phyloP scores from a whole-genome alignment of 805 yeast species.

The Nakazawaea sp. region DNA sequence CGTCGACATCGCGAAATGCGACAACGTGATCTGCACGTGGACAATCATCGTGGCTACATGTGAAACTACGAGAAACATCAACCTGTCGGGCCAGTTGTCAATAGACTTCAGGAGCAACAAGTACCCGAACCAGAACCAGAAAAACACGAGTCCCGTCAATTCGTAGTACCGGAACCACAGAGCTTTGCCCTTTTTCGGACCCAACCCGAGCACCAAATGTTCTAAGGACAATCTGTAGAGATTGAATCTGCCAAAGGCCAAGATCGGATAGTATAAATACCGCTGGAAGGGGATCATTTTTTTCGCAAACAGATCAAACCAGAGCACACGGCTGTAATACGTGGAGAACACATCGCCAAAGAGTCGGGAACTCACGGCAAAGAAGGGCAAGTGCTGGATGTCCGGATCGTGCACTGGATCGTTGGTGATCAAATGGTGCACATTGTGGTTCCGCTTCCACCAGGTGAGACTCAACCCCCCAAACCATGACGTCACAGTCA shows the following conservation, averaged over 20 bases:
- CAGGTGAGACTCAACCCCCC: conserved; percentile 92
- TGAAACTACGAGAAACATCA: conserved; percentile 60
- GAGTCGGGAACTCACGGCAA: conserved; percentile 72
- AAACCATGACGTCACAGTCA: conserved; percentile 63
- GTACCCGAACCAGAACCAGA: conserved; percentile 81
- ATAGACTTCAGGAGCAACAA: conserved; percentile 44
- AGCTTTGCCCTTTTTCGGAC: conserved; percentile 76
- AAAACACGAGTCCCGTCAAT: conserved; percentile 58
- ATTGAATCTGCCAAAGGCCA: conserved; percentile 81
- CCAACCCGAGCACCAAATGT: conserved; percentile 65
- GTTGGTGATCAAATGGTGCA: conserved; percentile 87
- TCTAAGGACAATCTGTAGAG: conserved; percentile 77
- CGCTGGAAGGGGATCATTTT: conserved; percentile 56
- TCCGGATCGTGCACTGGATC: conserved; percentile 95
- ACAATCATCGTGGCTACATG: conserved; percentile 83
- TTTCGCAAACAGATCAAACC: conserved; percentile 64
- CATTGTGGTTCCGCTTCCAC: conserved; percentile 94
- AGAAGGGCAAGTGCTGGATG: conserved; percentile 87
- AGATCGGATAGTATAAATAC: conserved; percentile 68
- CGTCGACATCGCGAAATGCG: conserved; percentile 93
- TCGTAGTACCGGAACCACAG: conserved; percentile 85
- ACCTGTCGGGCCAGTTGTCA: conserved; percentile 45
- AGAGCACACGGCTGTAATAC: conserved; percentile 60
- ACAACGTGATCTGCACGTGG: conserved; percentile 87
- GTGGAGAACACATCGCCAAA: conserved; percentile 72